phyloP scores from a whole-genome alignment of 2,329 filamentous ascomycete species.

The Colletotrichum spaethianum region DNA sequence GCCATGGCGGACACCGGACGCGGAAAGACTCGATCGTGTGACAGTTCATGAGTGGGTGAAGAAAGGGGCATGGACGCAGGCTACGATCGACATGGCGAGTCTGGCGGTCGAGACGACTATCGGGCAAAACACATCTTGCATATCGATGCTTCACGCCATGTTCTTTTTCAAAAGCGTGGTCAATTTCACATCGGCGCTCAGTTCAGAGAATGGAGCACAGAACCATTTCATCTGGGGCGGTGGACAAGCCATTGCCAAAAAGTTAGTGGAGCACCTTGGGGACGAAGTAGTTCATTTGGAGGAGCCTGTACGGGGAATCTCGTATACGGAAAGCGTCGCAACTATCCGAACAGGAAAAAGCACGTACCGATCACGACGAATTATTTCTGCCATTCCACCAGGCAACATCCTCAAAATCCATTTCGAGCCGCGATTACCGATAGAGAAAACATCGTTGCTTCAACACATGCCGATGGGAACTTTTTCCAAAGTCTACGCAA shows the following conservation, averaged over 20 bases:
- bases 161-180: constrained; percentile 34
- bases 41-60: constrained; percentile 29
- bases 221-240: constrained; percentile 35
- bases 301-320: constrained; percentile 29
- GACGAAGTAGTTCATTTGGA: constrained; percentile 33
- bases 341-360: constrained; percentile 21
- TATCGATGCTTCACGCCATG: constrained; percentile 41
- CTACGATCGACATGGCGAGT: constrained; percentile 22
- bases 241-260: constrained; percentile 36
- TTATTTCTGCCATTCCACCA: constrained; percentile 39
- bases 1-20: constrained; percentile 32
- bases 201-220: constrained; percentile 33
- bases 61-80: constrained; percentile 25
- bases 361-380: constrained; percentile 13
- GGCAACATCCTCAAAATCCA: constrained; percentile 34
- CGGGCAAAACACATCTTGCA: constrained; percentile 30
- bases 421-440: constrained; percentile 37
- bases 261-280: constrained; percentile 24
- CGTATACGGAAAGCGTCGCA: constrained; percentile 26
- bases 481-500: constrained; percentile 36
- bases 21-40: constrained; percentile 33
- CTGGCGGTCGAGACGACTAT: constrained; percentile 31
- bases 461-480: constrained; percentile 41
- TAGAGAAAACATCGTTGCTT: constrained; percentile 28
- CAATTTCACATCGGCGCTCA: constrained; percentile 21